Conservation (phyloP, 1,139 yeast species). For the Arxiozyma heterogenica region DNA sequence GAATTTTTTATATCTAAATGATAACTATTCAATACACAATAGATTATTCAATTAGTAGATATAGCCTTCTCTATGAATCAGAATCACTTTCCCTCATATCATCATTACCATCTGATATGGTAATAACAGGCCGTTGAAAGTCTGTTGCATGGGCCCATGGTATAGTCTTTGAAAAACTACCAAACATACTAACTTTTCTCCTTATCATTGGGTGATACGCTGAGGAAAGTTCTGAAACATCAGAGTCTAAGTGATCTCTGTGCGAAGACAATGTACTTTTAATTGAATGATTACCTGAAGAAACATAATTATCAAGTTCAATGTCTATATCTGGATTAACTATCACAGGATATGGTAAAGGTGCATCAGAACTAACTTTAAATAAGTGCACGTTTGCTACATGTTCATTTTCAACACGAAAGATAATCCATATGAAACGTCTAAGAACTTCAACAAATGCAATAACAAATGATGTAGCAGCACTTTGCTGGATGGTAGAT, state of each 20-base stretch:
- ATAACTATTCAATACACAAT: no score
- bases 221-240: constrained; percentile 14
- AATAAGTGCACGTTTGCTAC: constrained; percentile 76
- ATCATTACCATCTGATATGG: constrained; percentile 12
- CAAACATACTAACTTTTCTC: constrained; percentile 34
- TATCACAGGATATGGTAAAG: constrained; percentile 58
- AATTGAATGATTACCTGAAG: not conserved
- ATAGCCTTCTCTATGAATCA: constrained; percentile 11
- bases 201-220: constrained; percentile 21
- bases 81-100: constrained; percentile 22
- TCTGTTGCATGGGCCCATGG: constrained; percentile 82
- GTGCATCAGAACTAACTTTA: constrained; percentile 79
- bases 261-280: not conserved
- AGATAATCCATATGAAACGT: constrained; percentile 78
- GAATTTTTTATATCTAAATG: no score
- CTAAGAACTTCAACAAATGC: constrained; percentile 76
- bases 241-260: not conserved
- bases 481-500: constrained; percentile 75
- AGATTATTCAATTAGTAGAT: no score
- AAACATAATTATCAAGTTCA: not conserved
- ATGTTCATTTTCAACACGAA: constrained; percentile 95
- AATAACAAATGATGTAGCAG: constrained; percentile 75
- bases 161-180: constrained; percentile 50
- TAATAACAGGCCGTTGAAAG: constrained; percentile 52
- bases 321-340: constrained; percentile 2